Conservation (phyloP, 2,329 filamentous ascomycete species). For the Botrytis galanthina region DNA sequence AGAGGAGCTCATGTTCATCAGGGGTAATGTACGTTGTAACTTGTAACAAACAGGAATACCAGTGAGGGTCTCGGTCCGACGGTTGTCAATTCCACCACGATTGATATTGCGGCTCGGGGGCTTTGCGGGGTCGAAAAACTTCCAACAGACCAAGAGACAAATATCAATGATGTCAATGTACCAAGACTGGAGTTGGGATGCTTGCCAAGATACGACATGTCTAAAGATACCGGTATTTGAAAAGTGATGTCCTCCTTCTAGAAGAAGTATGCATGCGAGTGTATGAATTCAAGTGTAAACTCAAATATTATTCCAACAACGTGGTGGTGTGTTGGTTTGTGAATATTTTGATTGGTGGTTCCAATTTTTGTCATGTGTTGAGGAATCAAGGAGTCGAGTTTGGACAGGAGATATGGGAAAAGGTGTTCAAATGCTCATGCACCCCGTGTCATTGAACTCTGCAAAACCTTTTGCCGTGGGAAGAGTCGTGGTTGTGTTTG, state of each 20-base stretch:
- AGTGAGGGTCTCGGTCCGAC: neutral
- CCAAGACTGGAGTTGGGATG: neutral
- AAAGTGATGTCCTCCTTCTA: neutral
- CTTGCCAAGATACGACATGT: neutral
- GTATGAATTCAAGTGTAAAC: neutral
- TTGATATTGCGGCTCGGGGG: slow-evolving; percentile 1
- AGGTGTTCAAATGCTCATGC: slow-evolving; percentile 3
- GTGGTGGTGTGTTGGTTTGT: neutral
- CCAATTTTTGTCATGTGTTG: neutral
- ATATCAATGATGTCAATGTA: slow-evolving; percentile 7
- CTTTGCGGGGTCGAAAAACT: neutral
- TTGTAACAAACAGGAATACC: neutral
- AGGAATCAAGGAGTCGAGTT: neutral
- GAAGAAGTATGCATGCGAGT: neutral
- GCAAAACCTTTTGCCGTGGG: neutral
- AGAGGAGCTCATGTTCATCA: neutral
- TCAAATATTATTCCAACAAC: neutral
- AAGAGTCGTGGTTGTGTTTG: slow-evolving; percentile 13
- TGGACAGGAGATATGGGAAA: neutral
- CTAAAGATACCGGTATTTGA: neutral
- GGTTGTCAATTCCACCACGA: neutral
- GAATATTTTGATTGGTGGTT: slow-evolving; percentile 18
- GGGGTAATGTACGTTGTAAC: neutral
- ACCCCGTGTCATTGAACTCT: slow-evolving; percentile 1
- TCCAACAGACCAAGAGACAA: neutral